phyloP scores from a whole-genome alignment of 768 basidiomycete genomes.

The Lentinus tigrinus region DNA sequence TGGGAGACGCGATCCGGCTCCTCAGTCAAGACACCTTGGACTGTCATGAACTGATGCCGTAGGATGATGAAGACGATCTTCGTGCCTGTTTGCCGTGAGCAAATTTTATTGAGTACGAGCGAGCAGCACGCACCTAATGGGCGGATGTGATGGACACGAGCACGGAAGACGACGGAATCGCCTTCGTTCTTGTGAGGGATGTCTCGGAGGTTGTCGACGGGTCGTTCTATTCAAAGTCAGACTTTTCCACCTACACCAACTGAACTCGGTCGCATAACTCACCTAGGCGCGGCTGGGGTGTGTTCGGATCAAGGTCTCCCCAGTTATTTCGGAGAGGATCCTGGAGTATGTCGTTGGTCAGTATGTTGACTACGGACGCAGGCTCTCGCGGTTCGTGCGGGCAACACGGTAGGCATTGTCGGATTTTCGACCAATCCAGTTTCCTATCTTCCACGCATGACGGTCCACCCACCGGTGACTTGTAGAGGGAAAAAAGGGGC shows the following conservation, averaged over 20 bases:
- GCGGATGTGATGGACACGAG: conserved; percentile 87
- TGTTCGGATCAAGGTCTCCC: conserved; percentile 84
- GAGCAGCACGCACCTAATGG: conserved; percentile 47
- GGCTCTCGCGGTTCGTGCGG: too few relatives aligned
- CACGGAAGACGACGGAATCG: conserved; percentile 77
- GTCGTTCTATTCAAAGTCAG: neutral
- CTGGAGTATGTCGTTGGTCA: conserved; percentile 7
- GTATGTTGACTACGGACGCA: too few relatives aligned
- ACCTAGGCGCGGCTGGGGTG: conserved; percentile 73
- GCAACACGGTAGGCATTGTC: too few relatives aligned
- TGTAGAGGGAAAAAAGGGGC: too few relatives aligned
- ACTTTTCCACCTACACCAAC: conserved; percentile 37
- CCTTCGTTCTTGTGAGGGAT: conserved; percentile 61
- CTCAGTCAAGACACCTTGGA: conserved; percentile 81
- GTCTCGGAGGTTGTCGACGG: conserved; percentile 7
- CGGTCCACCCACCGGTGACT: too few relatives aligned
- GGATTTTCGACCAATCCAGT: too few relatives aligned
- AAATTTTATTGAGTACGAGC: neutral
- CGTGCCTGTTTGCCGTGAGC: conserved; percentile 45
- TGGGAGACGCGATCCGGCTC: conserved; percentile 77
- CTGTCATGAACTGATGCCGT: conserved; percentile 78
- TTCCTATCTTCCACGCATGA: too few relatives aligned
- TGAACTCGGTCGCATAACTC: conserved; percentile 21
- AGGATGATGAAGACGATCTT: conserved; percentile 94
- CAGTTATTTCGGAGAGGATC: conserved; percentile 45